phyloP scores from a whole-genome alignment of 2,329 filamentous ascomycete genomes.

The Didymosphaeria variabile region DNA sequence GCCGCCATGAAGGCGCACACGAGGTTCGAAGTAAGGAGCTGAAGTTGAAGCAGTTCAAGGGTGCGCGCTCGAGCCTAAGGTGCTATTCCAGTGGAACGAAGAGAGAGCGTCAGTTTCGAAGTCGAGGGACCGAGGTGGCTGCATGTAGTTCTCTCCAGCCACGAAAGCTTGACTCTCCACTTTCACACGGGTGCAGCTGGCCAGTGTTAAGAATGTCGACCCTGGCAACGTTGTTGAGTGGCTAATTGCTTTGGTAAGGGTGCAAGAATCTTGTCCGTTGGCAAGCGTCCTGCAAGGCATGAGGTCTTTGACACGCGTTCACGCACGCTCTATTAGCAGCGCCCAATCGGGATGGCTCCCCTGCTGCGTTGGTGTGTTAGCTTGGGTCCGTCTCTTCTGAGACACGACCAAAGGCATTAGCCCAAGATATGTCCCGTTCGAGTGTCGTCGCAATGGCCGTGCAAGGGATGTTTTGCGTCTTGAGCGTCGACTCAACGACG shows the following conservation, averaged over 20 bases:
- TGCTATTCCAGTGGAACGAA: not conserved
- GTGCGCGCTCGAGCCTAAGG: not conserved
- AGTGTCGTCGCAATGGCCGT: not conserved
- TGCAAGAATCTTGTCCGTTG: not conserved
- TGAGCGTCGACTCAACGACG: not conserved
- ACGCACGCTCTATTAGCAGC: not conserved
- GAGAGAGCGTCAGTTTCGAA: not conserved
- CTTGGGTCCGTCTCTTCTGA: not conserved
- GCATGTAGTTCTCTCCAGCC: not conserved
- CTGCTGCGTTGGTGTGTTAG: not conserved
- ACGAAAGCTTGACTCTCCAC: constrained; percentile 5
- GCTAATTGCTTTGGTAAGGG: not conserved
- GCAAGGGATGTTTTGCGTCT: not conserved
- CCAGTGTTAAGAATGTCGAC: not conserved
- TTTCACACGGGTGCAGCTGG: not conserved
- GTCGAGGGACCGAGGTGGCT: not conserved
- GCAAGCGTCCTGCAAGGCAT: constrained; percentile 11
- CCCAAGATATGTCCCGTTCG: not conserved
- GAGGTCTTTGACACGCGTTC: not conserved
- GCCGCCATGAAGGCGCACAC: constrained; percentile 1
- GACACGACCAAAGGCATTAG: not conserved
- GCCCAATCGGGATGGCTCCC: constrained; percentile 1
- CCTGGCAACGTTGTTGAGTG: not conserved
- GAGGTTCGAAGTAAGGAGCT: constrained; percentile 4
- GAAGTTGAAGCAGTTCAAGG: not conserved